A percentile compares a stretch with the other conserved stretches of the same genome.
These are phyloP conservation scores for Hymenoscyphus repandus DNA, from an alignment of 2,329 filamentous ascomycete genomes.

Conservation along the genomic window DNA sequence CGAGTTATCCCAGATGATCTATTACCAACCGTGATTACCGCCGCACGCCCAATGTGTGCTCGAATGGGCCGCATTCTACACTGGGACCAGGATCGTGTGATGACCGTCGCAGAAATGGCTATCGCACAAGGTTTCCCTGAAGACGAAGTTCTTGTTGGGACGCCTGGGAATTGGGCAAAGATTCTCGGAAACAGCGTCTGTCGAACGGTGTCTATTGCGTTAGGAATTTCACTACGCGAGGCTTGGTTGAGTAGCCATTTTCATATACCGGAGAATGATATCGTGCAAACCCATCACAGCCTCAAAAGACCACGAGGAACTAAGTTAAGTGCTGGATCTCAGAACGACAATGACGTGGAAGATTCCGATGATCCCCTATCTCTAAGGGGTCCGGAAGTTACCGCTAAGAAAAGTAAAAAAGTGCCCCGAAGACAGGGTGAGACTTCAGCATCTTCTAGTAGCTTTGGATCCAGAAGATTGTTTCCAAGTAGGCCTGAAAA, in stretches of 20 bases:
- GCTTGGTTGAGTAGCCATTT: conserved; percentile 39
- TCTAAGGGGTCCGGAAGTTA: no score
- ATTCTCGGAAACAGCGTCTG: conserved; percentile 76
- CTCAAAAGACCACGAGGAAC: no score
- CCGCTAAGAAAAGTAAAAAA: not conserved
- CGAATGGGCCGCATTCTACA: conserved; percentile 55
- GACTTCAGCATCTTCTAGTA: not conserved
- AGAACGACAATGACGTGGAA: no score
- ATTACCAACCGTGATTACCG: conserved; percentile 60
- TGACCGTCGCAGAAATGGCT: conserved; percentile 62
- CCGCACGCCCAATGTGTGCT: conserved; percentile 44
- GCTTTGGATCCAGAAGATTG: not conserved
- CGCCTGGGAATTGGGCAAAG: conserved; percentile 49
- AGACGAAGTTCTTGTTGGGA: conserved; percentile 63
- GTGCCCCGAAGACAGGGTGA: not conserved
- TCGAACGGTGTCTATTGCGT: conserved; percentile 57
- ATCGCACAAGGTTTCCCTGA: conserved; percentile 68
- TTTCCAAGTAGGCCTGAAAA: not conserved
- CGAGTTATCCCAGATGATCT: conserved; percentile 48
- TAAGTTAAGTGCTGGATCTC: no score
- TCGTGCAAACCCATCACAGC: not conserved
- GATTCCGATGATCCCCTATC: no score
- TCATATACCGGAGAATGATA: not conserved
- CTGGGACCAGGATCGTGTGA: conserved; percentile 56
- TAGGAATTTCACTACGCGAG: conserved; percentile 59